These are phyloP conservation scores for Ogataea sp. DNA, from an alignment of 805 yeast species.

Conservation along the genomic window DNA sequence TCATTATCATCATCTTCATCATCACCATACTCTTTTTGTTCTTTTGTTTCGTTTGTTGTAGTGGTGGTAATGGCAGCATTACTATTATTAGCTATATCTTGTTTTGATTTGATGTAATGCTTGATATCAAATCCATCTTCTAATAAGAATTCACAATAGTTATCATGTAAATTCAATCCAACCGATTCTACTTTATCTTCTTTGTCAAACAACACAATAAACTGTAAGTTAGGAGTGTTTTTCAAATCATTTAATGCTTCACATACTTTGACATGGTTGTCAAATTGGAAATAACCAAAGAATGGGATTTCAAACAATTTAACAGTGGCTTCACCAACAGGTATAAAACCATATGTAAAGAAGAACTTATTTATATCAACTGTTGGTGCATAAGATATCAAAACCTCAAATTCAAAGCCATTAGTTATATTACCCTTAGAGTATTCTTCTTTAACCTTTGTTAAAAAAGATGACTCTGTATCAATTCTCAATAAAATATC, in stretches of 20 bases:
- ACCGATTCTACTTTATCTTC: constrained; percentile 10
- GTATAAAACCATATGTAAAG: constrained; percentile 40
- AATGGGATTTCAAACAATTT: constrained; percentile 28
- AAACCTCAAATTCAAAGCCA: constrained; percentile 25
- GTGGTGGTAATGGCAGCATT: too few species aligned
- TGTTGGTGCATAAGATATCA: constrained; percentile 34
- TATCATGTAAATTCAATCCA: constrained; percentile 22
- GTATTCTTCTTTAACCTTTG: background rate
- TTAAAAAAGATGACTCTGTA: constrained; percentile 1
- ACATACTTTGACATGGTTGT: constrained; percentile 1
- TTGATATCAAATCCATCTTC: constrained; percentile 15
- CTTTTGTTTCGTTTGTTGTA: too few species aligned
- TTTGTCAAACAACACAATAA: constrained; percentile 20
- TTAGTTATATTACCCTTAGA: background rate
- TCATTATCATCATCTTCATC: constrained; percentile 31
- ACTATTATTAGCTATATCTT: too few species aligned
- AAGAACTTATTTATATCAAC: constrained; percentile 35
- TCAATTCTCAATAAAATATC: constrained; percentile 35
- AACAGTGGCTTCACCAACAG: constrained; percentile 12
- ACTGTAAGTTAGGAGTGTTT: constrained; percentile 32
- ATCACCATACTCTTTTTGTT: too few species aligned
- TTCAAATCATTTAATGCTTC: constrained; percentile 24
- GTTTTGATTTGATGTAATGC: too few species aligned
- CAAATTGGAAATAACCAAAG: constrained; percentile 18
- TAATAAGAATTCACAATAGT: constrained; percentile 26